Percentiles rank a stretch among this genome's conserved stretches.
phyloP scores from a whole-genome alignment of 768 basidiomycete species.

The Mycena rebaudengoi region DNA sequence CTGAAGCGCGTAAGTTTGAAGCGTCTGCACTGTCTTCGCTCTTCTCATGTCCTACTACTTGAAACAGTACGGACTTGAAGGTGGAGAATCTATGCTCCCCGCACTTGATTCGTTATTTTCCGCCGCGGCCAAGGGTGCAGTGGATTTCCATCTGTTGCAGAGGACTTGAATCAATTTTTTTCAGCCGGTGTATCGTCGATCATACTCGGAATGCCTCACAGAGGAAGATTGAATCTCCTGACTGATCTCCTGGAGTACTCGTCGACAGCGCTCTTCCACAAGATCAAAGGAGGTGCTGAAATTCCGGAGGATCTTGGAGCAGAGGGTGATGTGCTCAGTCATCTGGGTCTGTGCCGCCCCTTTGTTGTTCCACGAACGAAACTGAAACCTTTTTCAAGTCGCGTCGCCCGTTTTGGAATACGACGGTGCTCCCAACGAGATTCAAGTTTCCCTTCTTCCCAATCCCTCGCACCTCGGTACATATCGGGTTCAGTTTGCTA shows the following conservation, averaged over 20 bases:
- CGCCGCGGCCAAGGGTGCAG: slow-evolving; percentile 70
- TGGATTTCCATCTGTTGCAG: neutral
- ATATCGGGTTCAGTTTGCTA: slow-evolving; percentile 13
- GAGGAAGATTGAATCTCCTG: slow-evolving; percentile 87
- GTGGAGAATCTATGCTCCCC: slow-evolving; percentile 93
- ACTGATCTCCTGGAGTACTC: slow-evolving; percentile 78
- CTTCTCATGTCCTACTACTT: neutral
- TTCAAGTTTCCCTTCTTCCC: slow-evolving; percentile 82
- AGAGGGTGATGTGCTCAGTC: slow-evolving; percentile 89
- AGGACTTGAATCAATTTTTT: slow-evolving; percentile 26
- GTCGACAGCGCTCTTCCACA: slow-evolving; percentile 80
- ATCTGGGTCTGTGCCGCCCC: slow-evolving; percentile 61
- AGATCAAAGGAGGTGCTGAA: slow-evolving; percentile 85
- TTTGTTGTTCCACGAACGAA: neutral
- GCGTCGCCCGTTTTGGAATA: slow-evolving; percentile 73
- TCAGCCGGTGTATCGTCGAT: slow-evolving; percentile 73
- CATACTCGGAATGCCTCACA: slow-evolving; percentile 87
- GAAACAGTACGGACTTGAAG: slow-evolving; percentile 89
- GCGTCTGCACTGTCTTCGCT: neutral
- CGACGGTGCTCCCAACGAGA: slow-evolving; percentile 49
- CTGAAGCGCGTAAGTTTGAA: slow-evolving; percentile 69
- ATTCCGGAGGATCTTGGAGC: slow-evolving; percentile 70
- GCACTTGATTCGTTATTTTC: slow-evolving; percentile 83
- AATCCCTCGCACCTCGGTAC: slow-evolving; percentile 82
- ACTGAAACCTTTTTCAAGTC: slow-evolving; percentile 44